Conservation (phyloP, 257 asterid species). For the Plantago major region DNA sequence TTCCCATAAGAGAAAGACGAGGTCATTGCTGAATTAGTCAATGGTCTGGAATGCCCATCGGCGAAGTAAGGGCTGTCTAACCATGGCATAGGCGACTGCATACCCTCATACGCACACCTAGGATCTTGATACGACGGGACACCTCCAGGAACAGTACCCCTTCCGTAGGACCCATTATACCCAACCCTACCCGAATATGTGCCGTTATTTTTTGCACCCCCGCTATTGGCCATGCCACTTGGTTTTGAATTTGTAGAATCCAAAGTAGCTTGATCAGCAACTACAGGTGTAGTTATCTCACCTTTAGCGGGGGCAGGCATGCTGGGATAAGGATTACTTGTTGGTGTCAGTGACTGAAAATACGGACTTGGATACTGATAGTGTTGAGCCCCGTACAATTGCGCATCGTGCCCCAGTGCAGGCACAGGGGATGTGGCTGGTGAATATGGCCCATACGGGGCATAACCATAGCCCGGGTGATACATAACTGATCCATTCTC, state of each 20-base stretch:
- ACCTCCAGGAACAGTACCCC: slow-evolving; percentile 50
- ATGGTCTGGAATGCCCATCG: slow-evolving; percentile 52
- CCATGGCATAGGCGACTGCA: slow-evolving; percentile 60
- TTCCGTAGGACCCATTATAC: slow-evolving; percentile 38
- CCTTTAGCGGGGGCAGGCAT: slow-evolving; percentile 42
- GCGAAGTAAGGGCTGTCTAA: slow-evolving; percentile 45
- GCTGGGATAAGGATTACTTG: slow-evolving; percentile 32
- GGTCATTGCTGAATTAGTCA: slow-evolving; percentile 36
- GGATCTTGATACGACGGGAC: slow-evolving; percentile 57
- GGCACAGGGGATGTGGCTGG: slow-evolving; percentile 64
- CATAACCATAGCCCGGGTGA: slow-evolving; percentile 59
- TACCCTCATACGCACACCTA: slow-evolving; percentile 52
- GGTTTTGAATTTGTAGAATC: slow-evolving; percentile 49
- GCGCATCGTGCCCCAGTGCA: slow-evolving; percentile 63
- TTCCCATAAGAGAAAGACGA: slow-evolving; percentile 39
- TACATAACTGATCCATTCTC: slow-evolving; percentile 62
- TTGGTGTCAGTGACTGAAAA: slow-evolving; percentile 50
- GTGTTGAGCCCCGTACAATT: slow-evolving; percentile 66
- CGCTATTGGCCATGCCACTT: slow-evolving; percentile 41
- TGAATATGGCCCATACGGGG: slow-evolving; percentile 57
- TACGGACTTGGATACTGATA: slow-evolving; percentile 63
- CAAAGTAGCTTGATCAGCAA: slow-evolving; percentile 44
- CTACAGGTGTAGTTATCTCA: slow-evolving; percentile 41
- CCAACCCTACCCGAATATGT: slow-evolving; percentile 23
- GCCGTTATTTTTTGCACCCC: slow-evolving; percentile 43